Evolutionary conservation across 2,329 filamentous ascomycete species (phyloP).

Genomic region (Beauveria varroae): DNA sequence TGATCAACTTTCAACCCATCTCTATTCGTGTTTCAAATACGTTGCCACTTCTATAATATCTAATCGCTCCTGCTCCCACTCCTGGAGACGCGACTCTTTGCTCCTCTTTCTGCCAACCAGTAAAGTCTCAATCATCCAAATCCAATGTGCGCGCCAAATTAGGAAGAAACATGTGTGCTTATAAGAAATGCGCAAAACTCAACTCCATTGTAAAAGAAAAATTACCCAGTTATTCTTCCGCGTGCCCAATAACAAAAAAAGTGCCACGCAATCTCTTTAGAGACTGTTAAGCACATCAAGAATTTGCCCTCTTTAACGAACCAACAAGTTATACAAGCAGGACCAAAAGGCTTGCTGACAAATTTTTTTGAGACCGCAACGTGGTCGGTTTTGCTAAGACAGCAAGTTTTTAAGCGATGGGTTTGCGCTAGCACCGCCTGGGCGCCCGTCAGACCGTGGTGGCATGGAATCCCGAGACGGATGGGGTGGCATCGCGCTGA

Average conservation of each 20-base stretch:
- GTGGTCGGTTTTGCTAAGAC: conserved; percentile 35
- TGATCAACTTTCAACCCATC: neutral
- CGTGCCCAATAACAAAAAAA: neutral
- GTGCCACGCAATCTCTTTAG: neutral
- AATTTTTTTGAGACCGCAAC: neutral
- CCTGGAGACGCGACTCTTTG: neutral
- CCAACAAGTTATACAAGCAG: conserved; percentile 1
- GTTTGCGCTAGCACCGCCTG: conserved; percentile 67
- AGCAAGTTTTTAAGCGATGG: conserved; percentile 69
- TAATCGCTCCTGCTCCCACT: neutral
- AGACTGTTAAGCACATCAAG: neutral
- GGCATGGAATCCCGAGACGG: conserved; percentile 24
- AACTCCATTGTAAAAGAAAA: neutral
- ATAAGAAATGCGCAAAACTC: neutral
- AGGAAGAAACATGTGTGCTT: neutral
- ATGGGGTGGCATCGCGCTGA: conserved; percentile 26
- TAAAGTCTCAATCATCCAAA: neutral
- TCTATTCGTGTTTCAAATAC: neutral
- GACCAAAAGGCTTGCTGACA: neutral
- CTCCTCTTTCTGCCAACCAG: neutral
- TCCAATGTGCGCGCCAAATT: neutral
- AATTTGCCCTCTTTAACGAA: neutral
- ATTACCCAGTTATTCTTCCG: neutral
- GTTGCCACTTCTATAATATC: neutral
- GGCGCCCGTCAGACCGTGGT: conserved; percentile 33